Percentiles rank a stretch among this genome's conserved stretches.
These are phyloP conservation scores for Termitomyces sp. DNA, from an alignment of 768 basidiomycete genomes.

Conservation along the genomic window DNA sequence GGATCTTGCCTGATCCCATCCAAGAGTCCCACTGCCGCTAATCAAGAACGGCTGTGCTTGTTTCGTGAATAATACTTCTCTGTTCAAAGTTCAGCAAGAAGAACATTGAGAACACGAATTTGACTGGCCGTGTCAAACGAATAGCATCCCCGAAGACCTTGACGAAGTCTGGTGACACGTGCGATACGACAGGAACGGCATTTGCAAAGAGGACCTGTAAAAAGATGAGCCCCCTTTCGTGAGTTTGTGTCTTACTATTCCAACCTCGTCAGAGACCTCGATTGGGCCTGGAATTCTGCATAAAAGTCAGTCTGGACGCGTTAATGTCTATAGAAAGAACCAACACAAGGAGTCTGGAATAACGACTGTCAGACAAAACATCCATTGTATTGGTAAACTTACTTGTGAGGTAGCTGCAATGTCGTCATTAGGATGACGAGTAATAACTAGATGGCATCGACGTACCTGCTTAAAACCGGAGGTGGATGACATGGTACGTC, in stretches of 20 bases:
- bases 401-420: constrained; percentile 31
- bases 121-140: constrained; percentile 65
- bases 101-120: not conserved
- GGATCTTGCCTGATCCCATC: constrained; percentile 82
- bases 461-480: constrained; percentile 26
- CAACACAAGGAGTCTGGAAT: constrained; percentile 44
- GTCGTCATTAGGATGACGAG: not conserved
- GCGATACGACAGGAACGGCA: constrained; percentile 86
- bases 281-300: constrained; percentile 59
- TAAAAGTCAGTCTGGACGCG: constrained; percentile 6
- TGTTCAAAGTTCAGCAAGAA: constrained; percentile 18
- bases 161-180: constrained; percentile 85
- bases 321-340: constrained; percentile 12
- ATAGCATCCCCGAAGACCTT: constrained; percentile 86
- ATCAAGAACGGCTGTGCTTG: constrained; percentile 88
- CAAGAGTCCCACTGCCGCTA: constrained; percentile 91
- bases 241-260: not conserved
- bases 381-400: constrained; percentile 19
- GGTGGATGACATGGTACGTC: constrained; percentile 16
- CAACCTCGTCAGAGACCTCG: constrained; percentile 46
- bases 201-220: constrained; percentile 82
- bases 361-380: constrained; percentile 10
- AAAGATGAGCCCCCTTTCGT: not conserved
- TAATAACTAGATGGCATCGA: not conserved
- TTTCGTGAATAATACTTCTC: constrained; percentile 74